These are phyloP conservation scores for Heimioporus sp. DNA, from an alignment of 768 basidiomycete genomes.

Conservation along the genomic window DNA sequence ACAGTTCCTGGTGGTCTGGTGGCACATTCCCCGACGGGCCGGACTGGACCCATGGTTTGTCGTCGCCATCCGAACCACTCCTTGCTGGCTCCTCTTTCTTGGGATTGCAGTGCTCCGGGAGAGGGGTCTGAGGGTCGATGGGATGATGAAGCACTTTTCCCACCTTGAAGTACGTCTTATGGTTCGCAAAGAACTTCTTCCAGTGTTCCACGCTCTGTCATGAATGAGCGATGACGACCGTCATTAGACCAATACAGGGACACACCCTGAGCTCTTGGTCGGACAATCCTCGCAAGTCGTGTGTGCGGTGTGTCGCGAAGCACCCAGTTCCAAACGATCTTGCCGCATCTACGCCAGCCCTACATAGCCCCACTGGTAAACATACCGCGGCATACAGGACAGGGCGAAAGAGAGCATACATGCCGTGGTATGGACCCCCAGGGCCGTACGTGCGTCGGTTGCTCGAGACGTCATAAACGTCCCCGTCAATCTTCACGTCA, in stretches of 20 bases:
- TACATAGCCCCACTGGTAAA: slow-evolving; percentile 31
- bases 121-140: slow-evolving; percentile 73
- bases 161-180: slow-evolving; percentile 75
- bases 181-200: slow-evolving; percentile 86
- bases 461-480: slow-evolving; percentile 89
- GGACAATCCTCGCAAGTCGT: slow-evolving; percentile 82
- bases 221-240: background rate
- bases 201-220: slow-evolving; percentile 75
- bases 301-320: slow-evolving; percentile 85
- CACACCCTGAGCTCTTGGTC: slow-evolving; percentile 69
- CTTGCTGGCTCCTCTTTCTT: slow-evolving; percentile 43
- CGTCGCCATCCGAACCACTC: slow-evolving; percentile 25
- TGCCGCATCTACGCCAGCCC: slow-evolving; percentile 87
- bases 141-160: slow-evolving; percentile 75
- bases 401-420: slow-evolving; percentile 41
- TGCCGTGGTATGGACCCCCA: slow-evolving; percentile 78
- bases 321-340: slow-evolving; percentile 93
- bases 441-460: slow-evolving; percentile 78
- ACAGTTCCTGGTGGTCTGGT: slow-evolving; percentile 28
- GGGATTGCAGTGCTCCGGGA: slow-evolving; percentile 71
- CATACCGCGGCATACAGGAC: slow-evolving; percentile 18
- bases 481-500: slow-evolving; percentile 73
- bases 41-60: slow-evolving; percentile 27
- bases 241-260: slow-evolving; percentile 7
- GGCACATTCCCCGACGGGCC: slow-evolving; percentile 8